Conservation (phyloP, 805 yeast genomes). For the Candida nanaspora region DNA sequence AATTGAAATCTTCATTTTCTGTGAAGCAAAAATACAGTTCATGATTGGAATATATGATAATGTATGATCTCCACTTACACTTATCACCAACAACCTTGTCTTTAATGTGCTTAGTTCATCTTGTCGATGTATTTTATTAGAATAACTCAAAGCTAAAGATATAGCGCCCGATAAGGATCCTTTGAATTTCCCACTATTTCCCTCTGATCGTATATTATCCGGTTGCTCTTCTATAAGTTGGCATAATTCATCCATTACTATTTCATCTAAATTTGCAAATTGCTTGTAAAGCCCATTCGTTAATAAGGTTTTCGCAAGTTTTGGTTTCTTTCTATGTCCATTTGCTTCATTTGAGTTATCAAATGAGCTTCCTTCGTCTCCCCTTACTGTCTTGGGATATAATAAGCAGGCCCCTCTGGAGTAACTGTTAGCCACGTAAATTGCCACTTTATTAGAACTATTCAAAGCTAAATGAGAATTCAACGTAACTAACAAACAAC, state of each 20-base stretch:
- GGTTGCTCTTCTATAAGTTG: constrained; percentile 31
- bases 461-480: constrained; percentile 86
- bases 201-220: constrained; percentile 8
- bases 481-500: constrained; percentile 64
- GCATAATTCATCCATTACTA: constrained; percentile 54
- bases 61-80: constrained; percentile 67
- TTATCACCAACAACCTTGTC: constrained; percentile 57
- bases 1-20: constrained; percentile 80
- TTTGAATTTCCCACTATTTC: constrained; percentile 26
- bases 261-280: constrained; percentile 71
- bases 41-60: constrained; percentile 85
- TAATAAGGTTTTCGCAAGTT: constrained; percentile 23
- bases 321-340: constrained; percentile 2
- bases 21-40: constrained; percentile 95
- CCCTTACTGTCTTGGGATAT: constrained; percentile 43
- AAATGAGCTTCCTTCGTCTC: constrained; percentile 5
- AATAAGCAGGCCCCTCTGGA: constrained; percentile 54
- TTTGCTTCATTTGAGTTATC: too few species aligned
- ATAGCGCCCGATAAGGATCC: constrained; percentile 70
- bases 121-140: constrained; percentile 55
- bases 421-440: constrained; percentile 64
- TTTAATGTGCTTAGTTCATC: constrained; percentile 40
- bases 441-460: constrained; percentile 76
- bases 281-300: constrained; percentile 75
- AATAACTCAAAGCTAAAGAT: constrained; percentile 73